A percentile compares a stretch with the other conserved stretches of the same genome.
Evolutionary conservation across 1,139 yeast genomes (phyloP).

Genomic region (Saccharomycopsis hybrid): DNA sequence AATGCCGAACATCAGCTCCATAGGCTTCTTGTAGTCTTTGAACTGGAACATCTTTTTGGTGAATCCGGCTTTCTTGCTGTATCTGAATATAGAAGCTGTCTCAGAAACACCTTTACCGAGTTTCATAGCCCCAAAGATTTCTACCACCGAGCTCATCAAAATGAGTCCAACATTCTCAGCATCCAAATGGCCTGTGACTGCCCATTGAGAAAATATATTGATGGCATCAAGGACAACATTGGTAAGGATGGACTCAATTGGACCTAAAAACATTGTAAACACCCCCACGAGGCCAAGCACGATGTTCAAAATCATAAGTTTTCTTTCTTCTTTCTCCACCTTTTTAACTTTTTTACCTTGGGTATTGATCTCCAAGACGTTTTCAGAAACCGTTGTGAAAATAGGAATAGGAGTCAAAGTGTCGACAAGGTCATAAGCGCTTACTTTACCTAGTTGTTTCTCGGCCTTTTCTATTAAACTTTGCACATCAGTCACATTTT

Average conservation of each 20-base stretch:
- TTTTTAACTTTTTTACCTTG: slow-evolving; percentile 7
- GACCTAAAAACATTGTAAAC: slow-evolving; percentile 2
- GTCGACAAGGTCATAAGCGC: slow-evolving; percentile 15
- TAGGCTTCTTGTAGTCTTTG: neutral
- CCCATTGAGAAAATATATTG: neutral
- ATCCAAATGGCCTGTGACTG: slow-evolving; percentile 1
- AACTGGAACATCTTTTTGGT: neutral
- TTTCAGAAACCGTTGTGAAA: slow-evolving; percentile 1
- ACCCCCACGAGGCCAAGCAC: slow-evolving; percentile 5
- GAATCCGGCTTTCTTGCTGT: neutral
- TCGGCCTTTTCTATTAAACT: slow-evolving; percentile 8
- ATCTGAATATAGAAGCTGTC: neutral
- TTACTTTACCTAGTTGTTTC: slow-evolving; percentile 2
- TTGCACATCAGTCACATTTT: slow-evolving; percentile 13
- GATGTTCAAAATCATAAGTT: slow-evolving; percentile 15
- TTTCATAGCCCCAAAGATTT: neutral
- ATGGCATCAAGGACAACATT: neutral
- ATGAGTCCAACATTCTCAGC: neutral
- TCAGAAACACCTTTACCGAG: neutral
- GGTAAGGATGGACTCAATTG: slow-evolving; percentile 2
- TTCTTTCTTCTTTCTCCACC: slow-evolving; percentile 9
- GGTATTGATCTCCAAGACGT: slow-evolving; percentile 10
- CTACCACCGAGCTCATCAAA: neutral
- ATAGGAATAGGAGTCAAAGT: slow-evolving; percentile 11
- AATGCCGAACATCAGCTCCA: neutral